A percentile compares a stretch with the other conserved stretches of the same genome.
phyloP scores from a whole-genome alignment of 192 early-diverging fungal species.

The Linnemannia elongata region DNA sequence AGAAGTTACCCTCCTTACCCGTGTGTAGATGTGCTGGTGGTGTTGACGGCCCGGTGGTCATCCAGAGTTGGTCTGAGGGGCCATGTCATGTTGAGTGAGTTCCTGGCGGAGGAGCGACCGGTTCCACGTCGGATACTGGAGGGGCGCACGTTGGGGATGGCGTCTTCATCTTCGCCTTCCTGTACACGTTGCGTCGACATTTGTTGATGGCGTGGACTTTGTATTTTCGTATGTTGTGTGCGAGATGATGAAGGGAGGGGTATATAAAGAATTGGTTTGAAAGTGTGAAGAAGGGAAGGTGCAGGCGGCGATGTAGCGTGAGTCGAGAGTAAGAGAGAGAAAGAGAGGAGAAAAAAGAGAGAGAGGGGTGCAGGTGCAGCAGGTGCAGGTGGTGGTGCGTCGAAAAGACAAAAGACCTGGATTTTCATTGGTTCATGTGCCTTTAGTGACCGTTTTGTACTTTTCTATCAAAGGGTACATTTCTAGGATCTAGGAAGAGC shows the following conservation, averaged over 20 bases:
- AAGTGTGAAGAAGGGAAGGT: not conserved
- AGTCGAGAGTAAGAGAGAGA: too few relatives aligned
- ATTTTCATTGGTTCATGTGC: too few relatives aligned
- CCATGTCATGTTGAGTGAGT: constrained; percentile 45
- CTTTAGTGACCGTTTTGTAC: not conserved
- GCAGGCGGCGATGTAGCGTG: not conserved
- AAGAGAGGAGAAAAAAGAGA: too few relatives aligned
- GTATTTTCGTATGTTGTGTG: not conserved
- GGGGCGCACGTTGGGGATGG: constrained; percentile 39
- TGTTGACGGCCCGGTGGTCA: constrained; percentile 24
- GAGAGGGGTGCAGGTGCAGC: too few relatives aligned
- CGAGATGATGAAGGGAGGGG: not conserved
- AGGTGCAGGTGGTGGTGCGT: too few relatives aligned
- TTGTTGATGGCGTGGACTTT: constrained; percentile 1
- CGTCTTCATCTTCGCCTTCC: constrained; percentile 54
- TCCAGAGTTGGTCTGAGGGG: constrained; percentile 32
- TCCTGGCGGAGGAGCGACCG: constrained; percentile 17
- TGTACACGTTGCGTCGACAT: constrained; percentile 48
- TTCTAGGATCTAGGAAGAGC: constrained; percentile 11
- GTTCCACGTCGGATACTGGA: constrained; percentile 14
- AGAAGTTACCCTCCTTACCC: constrained; percentile 8
- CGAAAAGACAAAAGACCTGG: too few relatives aligned
- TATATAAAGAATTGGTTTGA: not conserved
- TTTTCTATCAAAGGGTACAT: not conserved
- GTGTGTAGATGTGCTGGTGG: constrained; percentile 1